Evolutionary conservation across 257 asterid species (phyloP).

Genomic region (Plantago ovata): DNA sequence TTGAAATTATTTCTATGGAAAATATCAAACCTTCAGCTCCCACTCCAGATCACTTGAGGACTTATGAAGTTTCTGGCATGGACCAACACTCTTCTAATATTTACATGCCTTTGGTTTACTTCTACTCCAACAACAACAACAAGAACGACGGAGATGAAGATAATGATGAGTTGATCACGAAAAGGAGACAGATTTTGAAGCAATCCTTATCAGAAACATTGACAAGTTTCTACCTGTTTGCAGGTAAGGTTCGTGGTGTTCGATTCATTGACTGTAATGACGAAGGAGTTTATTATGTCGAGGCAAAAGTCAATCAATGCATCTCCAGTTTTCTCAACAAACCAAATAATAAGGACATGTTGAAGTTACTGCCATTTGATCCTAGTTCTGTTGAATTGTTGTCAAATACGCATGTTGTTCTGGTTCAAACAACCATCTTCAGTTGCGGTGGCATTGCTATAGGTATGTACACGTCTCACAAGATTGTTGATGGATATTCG

Average conservation of each 20-base stretch:
- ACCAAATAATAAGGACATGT: neutral
- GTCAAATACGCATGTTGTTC: neutral
- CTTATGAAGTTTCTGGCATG: neutral
- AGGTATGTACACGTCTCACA: constrained; percentile 9
- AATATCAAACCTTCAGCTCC: constrained; percentile 7
- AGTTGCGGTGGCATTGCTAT: constrained; percentile 9
- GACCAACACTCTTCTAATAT: neutral
- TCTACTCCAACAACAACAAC: neutral
- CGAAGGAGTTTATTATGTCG: constrained; percentile 8
- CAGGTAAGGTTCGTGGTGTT: neutral
- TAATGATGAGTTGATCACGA: neutral
- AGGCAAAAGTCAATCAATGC: neutral
- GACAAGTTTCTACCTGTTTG: neutral
- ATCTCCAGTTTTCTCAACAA: neutral
- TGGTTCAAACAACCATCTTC: constrained; percentile 5
- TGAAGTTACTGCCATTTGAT: neutral
- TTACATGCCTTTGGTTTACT: neutral
- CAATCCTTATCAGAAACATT: neutral
- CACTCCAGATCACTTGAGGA: constrained; percentile 3
- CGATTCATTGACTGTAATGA: constrained; percentile 4
- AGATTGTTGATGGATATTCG: constrained; percentile 5
- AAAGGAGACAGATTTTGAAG: constrained; percentile 4
- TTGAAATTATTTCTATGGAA: constrained; percentile 6
- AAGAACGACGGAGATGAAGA: too few relatives aligned
- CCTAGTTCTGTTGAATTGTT: neutral